phyloP scores from a whole-genome alignment of 2,329 filamentous ascomycete genomes.

The Beauveria brongniartii region DNA sequence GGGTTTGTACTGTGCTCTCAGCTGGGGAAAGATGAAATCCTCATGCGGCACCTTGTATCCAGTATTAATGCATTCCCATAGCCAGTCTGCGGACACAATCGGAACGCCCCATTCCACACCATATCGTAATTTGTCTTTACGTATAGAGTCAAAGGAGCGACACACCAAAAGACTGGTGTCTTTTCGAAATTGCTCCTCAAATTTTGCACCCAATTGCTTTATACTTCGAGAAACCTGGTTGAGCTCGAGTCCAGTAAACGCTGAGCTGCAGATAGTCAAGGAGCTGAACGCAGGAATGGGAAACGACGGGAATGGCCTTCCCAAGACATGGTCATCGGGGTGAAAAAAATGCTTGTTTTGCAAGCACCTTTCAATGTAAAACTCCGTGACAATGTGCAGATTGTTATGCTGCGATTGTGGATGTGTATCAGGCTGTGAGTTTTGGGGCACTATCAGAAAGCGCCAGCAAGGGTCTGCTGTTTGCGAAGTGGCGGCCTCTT shows the following conservation, averaged over 20 bases:
- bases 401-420: slow-evolving; percentile 29
- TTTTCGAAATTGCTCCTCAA: slow-evolving; percentile 67
- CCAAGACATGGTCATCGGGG: slow-evolving; percentile 62
- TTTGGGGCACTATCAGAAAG: slow-evolving; percentile 49
- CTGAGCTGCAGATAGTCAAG: slow-evolving; percentile 71
- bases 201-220: slow-evolving; percentile 67
- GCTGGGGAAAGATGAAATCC: slow-evolving; percentile 39
- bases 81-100: slow-evolving; percentile 73
- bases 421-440: slow-evolving; percentile 37
- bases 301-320: slow-evolving; percentile 65
- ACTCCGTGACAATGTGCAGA: slow-evolving; percentile 65
- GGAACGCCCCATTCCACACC: slow-evolving; percentile 69
- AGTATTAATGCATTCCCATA: slow-evolving; percentile 69
- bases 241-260: slow-evolving; percentile 76
- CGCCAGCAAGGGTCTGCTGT: slow-evolving; percentile 27
- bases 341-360: slow-evolving; percentile 64
- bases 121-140: slow-evolving; percentile 69
- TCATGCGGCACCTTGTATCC: slow-evolving; percentile 40
- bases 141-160: slow-evolving; percentile 46
- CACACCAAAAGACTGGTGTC: slow-evolving; percentile 74
- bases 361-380: slow-evolving; percentile 87
- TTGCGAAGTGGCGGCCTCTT: slow-evolving; percentile 28
- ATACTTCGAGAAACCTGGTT: slow-evolving; percentile 75
- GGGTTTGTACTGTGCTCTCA: slow-evolving; percentile 26
- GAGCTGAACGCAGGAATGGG: slow-evolving; percentile 60